Evolutionary conservation across 2,329 filamentous ascomycete genomes (phyloP).

Genomic region (Ophiocordyceps camponoti-leonardi): DNA sequence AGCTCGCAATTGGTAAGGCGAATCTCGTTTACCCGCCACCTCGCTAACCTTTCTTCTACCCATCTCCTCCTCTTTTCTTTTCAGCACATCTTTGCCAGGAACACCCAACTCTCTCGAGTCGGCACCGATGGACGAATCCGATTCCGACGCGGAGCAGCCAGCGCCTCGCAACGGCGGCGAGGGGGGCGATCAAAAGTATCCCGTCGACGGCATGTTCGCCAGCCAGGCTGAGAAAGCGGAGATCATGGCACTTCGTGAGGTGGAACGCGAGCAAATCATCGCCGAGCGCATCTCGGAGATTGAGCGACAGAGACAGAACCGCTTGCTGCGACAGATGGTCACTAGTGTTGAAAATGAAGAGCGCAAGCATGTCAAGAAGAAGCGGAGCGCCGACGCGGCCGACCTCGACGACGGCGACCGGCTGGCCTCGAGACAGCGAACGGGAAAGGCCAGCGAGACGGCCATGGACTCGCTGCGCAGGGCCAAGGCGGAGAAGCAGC

Average conservation of each 20-base stretch:
- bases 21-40: background rate
- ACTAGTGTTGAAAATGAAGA: slow-evolving; percentile 46
- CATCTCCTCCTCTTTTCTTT: background rate
- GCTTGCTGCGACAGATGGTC: slow-evolving; percentile 63
- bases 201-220: slow-evolving; percentile 73
- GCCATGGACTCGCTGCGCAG: slow-evolving; percentile 56
- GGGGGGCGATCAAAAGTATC: slow-evolving; percentile 45
- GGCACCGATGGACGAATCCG: slow-evolving; percentile 78
- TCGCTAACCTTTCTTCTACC: slow-evolving; percentile 1
- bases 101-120: slow-evolving; percentile 63
- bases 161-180: slow-evolving; percentile 23
- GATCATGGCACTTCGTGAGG: slow-evolving; percentile 75
- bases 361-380: slow-evolving; percentile 36
- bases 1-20: background rate
- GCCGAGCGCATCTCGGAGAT: slow-evolving; percentile 75
- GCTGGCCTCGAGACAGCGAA: slow-evolving; percentile 58
- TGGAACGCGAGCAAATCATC: slow-evolving; percentile 78
- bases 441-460: slow-evolving; percentile 26
- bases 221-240: slow-evolving; percentile 56
- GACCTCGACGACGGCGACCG: slow-evolving; percentile 62
- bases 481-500: slow-evolving; percentile 43
- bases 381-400: slow-evolving; percentile 62
- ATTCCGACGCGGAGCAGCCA: slow-evolving; percentile 36
- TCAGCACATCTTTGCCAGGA: slow-evolving; percentile 50
- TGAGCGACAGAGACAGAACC: slow-evolving; percentile 66